Base-by-base conservation (phyloP, 2,329 filamentous ascomycete genomes). In the Cladosporium sp. region DNA sequence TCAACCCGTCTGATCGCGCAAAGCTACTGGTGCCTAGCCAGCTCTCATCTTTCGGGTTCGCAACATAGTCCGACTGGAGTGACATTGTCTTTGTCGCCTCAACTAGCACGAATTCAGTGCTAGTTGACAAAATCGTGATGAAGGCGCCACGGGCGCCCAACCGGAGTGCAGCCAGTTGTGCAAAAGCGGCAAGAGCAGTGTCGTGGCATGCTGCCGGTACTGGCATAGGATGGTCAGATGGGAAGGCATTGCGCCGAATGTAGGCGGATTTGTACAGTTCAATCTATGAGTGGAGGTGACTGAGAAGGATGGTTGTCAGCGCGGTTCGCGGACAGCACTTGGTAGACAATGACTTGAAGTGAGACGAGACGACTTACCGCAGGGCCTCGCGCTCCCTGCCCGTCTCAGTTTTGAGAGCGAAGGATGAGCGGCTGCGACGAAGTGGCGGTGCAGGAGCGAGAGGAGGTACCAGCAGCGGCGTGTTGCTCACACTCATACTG, bases 191-290 rank as follows among this genome's bases (percentile, higher is more conserved):
- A 24, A 24, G 24, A 24, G 24, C 24, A 24, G 24, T 24, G 24
- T 24, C 24, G 24, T 24, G 24, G 24, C 24, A 24, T 10, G 69
- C 63, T 51, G 66, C 61, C 32, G 72, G 66, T 21, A 57, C 58
- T n/a, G 64, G 57, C 41, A 60, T 59, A 7, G 55, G 47, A 14
- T 64, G 61, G 34, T 55, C 51, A n/a, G 32, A 4, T 5, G 61
- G 61, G n/a, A 64, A 64, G 3, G 61, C 61, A 64, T 64, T 64
- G 51, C 61, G 61, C 24, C 36, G 32, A 26, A 57, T 64, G 18
- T 55, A 64, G 24, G 32, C 49, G 15, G 61, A 51, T n/a, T 49
- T 57, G 51, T 64, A 47, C 1, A 64, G 61, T 36, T 64, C 61
- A 34, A 34, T 47, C 61, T 51, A 64, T 28, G 61, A 28, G 51